phyloP scores from a whole-genome alignment of 2,329 filamentous ascomycete genomes.

The Conoideocrella luteorostrata region DNA sequence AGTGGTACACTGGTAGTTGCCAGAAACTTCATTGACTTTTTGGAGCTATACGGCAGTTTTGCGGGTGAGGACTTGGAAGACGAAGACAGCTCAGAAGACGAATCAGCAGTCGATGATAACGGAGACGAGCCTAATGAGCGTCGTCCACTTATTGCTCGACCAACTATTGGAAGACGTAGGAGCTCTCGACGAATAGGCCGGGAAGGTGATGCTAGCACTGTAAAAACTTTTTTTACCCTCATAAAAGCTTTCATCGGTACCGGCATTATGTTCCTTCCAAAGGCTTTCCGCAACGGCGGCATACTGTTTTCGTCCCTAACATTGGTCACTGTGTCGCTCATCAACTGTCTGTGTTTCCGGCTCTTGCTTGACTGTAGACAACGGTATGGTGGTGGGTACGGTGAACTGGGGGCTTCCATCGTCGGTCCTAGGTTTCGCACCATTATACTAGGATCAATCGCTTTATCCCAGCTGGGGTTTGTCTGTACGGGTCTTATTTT shows the following conservation, averaged over 20 bases:
- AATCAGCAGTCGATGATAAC: slow-evolving; percentile 46
- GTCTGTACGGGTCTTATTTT: slow-evolving; percentile 75
- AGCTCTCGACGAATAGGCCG: slow-evolving; percentile 37
- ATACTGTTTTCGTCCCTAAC: slow-evolving; percentile 68
- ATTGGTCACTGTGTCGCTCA: slow-evolving; percentile 55
- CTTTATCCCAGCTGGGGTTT: slow-evolving; percentile 70
- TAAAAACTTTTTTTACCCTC: slow-evolving; percentile 71
- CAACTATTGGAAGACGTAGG: slow-evolving; percentile 42
- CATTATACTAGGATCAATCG: slow-evolving; percentile 63
- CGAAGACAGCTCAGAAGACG: slow-evolving; percentile 45
- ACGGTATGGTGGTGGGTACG: slow-evolving; percentile 63
- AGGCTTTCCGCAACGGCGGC: slow-evolving; percentile 72
- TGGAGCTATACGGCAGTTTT: slow-evolving; percentile 70
- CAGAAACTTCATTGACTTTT: slow-evolving; percentile 66
- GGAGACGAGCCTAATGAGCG: slow-evolving; percentile 39
- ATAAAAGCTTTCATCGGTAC: slow-evolving; percentile 75
- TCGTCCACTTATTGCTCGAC: slow-evolving; percentile 43
- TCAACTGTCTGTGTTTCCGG: slow-evolving; percentile 67
- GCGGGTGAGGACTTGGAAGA: slow-evolving; percentile 64
- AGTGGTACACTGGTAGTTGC: slow-evolving; percentile 48
- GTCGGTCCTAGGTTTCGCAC: slow-evolving; percentile 56
- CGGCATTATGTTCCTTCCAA: slow-evolving; percentile 76
- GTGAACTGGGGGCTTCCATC: slow-evolving; percentile 64
- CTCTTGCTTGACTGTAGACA: slow-evolving; percentile 62
- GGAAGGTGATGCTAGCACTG: slow-evolving; percentile 58